phyloP scores from a whole-genome alignment of 768 basidiomycete species.

The Agrocybe pediades region DNA sequence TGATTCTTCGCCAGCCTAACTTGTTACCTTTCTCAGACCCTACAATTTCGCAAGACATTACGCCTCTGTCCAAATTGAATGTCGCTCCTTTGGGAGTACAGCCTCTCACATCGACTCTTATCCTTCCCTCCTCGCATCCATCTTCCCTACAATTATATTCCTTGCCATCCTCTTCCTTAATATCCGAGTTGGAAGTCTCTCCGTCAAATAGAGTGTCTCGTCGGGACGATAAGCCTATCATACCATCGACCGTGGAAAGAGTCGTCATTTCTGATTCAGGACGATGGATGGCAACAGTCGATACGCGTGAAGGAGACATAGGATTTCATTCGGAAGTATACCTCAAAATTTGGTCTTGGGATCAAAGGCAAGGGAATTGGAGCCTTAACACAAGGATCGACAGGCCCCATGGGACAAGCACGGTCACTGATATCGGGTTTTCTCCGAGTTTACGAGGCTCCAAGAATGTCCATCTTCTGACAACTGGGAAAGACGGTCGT shows the following conservation, averaged over 20 bases:
- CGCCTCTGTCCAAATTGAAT: constrained; percentile 40
- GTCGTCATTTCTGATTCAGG: constrained; percentile 67
- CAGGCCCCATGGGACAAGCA: constrained; percentile 73
- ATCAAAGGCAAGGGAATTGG: constrained; percentile 61
- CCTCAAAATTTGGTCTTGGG: constrained; percentile 93
- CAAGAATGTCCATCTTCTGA: constrained; percentile 54
- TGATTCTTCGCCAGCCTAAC: not conserved
- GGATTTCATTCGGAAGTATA: constrained; percentile 69
- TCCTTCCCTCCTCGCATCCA: constrained; percentile 92
- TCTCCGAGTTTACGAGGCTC: constrained; percentile 43
- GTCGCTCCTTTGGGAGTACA: constrained; percentile 77
- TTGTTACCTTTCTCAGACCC: constrained; percentile 27
- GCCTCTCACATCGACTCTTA: constrained; percentile 66
- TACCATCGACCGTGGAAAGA: constrained; percentile 74
- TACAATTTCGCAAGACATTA: constrained; percentile 23
- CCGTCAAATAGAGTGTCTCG: constrained; percentile 91
- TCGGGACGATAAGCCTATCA: constrained; percentile 73
- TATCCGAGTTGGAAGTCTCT: constrained; percentile 89
- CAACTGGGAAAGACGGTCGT: constrained; percentile 71
- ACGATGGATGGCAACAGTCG: constrained; percentile 92
- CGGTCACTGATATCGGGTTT: constrained; percentile 70
- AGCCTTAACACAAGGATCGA: constrained; percentile 88
- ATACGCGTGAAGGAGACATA: constrained; percentile 69
- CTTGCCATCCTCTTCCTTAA: constrained; percentile 63
- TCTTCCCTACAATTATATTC: constrained; percentile 94